Evolutionary conservation across 768 basidiomycete species (phyloP).

Genomic region (Pulveroboletus ravenelii): DNA sequence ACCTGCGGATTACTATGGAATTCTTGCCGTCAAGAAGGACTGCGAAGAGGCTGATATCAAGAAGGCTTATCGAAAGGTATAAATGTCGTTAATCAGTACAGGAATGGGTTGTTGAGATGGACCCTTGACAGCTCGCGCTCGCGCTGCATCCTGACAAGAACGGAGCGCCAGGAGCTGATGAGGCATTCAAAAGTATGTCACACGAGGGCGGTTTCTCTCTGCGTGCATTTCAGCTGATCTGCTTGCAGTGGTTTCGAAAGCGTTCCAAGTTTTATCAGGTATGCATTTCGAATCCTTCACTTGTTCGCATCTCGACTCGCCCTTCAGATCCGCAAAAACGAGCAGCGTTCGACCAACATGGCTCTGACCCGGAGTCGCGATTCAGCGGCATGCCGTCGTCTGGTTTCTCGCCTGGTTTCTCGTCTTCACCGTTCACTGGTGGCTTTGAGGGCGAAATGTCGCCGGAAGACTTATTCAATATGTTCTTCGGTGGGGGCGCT

Average conservation of each 20-base stretch:
- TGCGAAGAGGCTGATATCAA: constrained; percentile 85
- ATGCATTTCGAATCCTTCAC: background rate
- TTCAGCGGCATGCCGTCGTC: constrained; percentile 66
- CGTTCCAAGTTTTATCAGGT: constrained; percentile 92
- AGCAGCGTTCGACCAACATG: constrained; percentile 77
- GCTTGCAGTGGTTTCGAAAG: constrained; percentile 87
- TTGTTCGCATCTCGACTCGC: constrained; percentile 4
- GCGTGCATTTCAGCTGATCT: constrained; percentile 4
- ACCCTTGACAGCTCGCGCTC: constrained; percentile 62
- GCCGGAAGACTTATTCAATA: constrained; percentile 95
- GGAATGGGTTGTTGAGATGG: constrained; percentile 5
- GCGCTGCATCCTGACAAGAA: constrained; percentile 92
- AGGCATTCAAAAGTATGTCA: constrained; percentile 90
- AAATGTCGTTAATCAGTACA: constrained; percentile 19
- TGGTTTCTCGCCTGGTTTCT: constrained; percentile 45
- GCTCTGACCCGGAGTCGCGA: constrained; percentile 85
- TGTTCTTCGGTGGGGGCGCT: constrained; percentile 85
- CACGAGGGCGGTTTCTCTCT: background rate
- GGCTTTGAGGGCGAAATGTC: constrained; percentile 82
- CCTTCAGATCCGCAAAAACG: constrained; percentile 78
- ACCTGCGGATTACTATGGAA: constrained; percentile 90
- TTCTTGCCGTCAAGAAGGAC: constrained; percentile 70
- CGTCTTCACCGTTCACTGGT: constrained; percentile 44
- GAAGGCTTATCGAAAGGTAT: constrained; percentile 94
- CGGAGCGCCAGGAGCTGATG: constrained; percentile 96